Percentiles rank a stretch among this genome's conserved stretches.
Conservation (phyloP, 176 grass and related monocot genomes). For the Tillandsia fasciculata region DNA sequence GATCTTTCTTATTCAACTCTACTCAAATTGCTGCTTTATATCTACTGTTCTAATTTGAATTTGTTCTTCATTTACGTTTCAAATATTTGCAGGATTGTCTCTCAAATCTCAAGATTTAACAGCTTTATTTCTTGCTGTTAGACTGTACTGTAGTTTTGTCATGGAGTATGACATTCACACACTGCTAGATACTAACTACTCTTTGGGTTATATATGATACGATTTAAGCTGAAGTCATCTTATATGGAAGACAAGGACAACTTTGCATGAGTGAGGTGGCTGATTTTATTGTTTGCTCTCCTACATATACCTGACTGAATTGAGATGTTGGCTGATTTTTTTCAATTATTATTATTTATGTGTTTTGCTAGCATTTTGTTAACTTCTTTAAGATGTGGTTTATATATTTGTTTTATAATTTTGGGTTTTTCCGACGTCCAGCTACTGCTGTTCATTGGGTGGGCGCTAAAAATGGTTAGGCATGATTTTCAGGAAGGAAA, state of each 20-base stretch:
- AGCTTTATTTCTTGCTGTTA: slow-evolving; percentile 91
- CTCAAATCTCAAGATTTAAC: slow-evolving; percentile 97
- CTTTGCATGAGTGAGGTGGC: slow-evolving; percentile 27
- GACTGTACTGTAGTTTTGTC: slow-evolving; percentile 95
- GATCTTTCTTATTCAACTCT: background rate
- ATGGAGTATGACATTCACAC: slow-evolving; percentile 99
- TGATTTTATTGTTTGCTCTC: too few species aligned
- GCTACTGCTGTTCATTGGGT: too few species aligned
- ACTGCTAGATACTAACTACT: slow-evolving; percentile 69
- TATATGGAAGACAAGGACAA: slow-evolving; percentile 99
- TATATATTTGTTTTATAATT: too few species aligned
- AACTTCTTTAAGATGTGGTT: too few species aligned
- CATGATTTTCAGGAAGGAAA: too few species aligned
- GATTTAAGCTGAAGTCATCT: slow-evolving; percentile 78
- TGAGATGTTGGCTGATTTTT: too few species aligned
- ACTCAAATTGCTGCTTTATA: background rate
- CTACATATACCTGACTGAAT: too few species aligned
- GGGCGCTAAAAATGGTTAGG: too few species aligned
- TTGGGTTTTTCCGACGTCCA: too few species aligned
- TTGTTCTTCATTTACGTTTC: background rate
- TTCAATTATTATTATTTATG: too few species aligned
- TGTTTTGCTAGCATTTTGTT: too few species aligned
- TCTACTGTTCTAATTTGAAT: slow-evolving; percentile 11
- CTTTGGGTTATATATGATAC: slow-evolving; percentile 97
- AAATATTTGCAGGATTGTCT: slow-evolving; percentile 67